A percentile compares a stretch with the other conserved stretches of the same genome.
These are phyloP conservation scores for Pythium oligandrum DNA, from an alignment of 352 stramenopile species.

Conservation along the genomic window DNA sequence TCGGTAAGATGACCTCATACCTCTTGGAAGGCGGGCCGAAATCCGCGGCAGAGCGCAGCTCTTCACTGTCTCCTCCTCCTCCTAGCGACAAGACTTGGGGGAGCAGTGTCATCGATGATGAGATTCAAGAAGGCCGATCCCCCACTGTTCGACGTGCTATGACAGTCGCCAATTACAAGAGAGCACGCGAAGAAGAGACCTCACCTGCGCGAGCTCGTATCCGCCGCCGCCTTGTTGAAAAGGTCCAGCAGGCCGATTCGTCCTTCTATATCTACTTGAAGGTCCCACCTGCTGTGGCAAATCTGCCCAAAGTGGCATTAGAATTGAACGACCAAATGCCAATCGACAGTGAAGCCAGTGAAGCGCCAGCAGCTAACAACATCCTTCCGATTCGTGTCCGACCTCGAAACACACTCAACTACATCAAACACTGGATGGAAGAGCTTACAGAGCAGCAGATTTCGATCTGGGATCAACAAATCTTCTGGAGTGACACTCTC, in stretches of 20 bases:
- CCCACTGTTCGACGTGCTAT: constrained; percentile 7
- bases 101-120: constrained; percentile 17
- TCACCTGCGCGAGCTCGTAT: constrained; percentile 56
- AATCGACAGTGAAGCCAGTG: constrained; percentile 9
- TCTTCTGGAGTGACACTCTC: constrained; percentile 72
- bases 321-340: constrained; percentile 57
- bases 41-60: constrained; percentile 17
- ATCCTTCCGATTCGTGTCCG: constrained; percentile 61
- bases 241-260: constrained; percentile 44
- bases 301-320: constrained; percentile 56
- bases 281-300: constrained; percentile 51
- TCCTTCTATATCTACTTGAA: constrained; percentile 68
- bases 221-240: constrained; percentile 41
- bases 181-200: constrained; percentile 22
- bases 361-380: constrained; percentile 5
- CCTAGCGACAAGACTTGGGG: constrained; percentile 48
- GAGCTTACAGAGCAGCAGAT: constrained; percentile 73
- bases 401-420: constrained; percentile 67
- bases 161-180: constrained; percentile 18
- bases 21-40: constrained; percentile 42
- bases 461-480: constrained; percentile 77
- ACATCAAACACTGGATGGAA: constrained; percentile 83
- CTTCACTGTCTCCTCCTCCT: constrained; percentile 57
- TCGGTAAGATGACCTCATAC: constrained; percentile 58
- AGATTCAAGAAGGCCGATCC: constrained; percentile 9